Evolutionary conservation across 208 protist genomes (phyloP).

Genomic region (Leishmania martiniquensis): DNA sequence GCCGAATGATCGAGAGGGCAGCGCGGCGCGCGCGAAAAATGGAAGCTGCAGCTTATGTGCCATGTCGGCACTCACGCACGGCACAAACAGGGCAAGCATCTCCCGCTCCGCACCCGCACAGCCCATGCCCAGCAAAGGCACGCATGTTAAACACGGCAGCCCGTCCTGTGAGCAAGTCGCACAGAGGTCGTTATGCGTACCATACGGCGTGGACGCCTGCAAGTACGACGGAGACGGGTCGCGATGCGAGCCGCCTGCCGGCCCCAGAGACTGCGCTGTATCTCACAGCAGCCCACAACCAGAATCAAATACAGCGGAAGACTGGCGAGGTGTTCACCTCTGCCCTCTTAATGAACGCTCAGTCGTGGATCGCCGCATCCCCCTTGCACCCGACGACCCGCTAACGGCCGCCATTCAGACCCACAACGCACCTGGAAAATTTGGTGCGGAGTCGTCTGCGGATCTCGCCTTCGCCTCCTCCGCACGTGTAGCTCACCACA

Average conservation of each 20-base stretch:
- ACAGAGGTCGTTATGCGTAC: background rate
- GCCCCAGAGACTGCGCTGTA: background rate
- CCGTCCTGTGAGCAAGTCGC: background rate
- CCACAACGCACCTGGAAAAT: background rate
- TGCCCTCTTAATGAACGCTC: background rate
- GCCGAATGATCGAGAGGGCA: background rate
- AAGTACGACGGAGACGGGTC: slow-evolving; percentile 18
- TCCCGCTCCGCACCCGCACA: background rate
- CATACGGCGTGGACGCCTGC: slow-evolving; percentile 10
- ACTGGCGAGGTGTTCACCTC: background rate
- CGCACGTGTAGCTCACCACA: background rate
- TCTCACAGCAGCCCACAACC: background rate
- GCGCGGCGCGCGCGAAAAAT: background rate
- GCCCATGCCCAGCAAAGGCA: background rate
- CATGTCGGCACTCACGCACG: background rate
- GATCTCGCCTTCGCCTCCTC: background rate
- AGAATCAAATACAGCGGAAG: background rate
- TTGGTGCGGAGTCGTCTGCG: background rate
- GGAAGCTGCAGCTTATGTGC: background rate
- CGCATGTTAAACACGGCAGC: background rate
- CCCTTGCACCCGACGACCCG: background rate
- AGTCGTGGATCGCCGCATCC: slow-evolving; percentile 1
- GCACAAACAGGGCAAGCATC: background rate
- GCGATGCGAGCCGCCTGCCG: background rate
- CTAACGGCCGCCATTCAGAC: background rate